Evolutionary conservation across 148 eudicot species (phyloP), one percentile per base, ranked within the genome.

Genomic region (Chenopodium berlandieri): DNA sequence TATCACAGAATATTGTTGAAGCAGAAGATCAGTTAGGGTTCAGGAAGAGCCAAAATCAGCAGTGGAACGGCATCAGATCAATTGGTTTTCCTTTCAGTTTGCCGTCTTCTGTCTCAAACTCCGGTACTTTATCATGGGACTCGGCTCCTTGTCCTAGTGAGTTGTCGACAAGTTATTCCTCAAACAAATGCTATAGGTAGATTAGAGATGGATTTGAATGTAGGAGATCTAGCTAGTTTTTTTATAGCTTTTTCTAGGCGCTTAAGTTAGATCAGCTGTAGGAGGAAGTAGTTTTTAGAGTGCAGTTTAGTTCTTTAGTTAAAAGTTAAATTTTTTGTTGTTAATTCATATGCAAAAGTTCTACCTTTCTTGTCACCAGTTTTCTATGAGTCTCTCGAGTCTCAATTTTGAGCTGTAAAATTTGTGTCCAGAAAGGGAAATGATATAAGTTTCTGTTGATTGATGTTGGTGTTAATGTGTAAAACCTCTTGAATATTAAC

Each of bases 141-240:
- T 88, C 93, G 25, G 90, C 93, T 30, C 68, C 89, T 5, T 90
- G 92, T 84, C 95, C 94, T 17, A 86, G 94, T 50, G 95, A 91
- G 75, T 83, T 88, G 77, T 91, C 92, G 9, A 86, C 91, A 20
- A 86, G 86, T 66, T 88, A 86, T 80, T 87, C 97, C 31, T 81
- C 89, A 14, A 86, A 85, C 86, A 87, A 89, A 76, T 88, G 86
- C 75, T 85, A 84, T 80, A 84, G 83, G 78, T 88, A 67, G 67
- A 77, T 37, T 73, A 73, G 75, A 52, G 44, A 46, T 2, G 30
- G 40, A 44, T 56, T 68, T 37, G 34, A 77, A 27, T 66, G 67
- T 79, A 83, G 78, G 76, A 48, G 31, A 74, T 56, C 56, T 13
- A 22, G 72, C 37, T 83, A 37, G 70, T 63, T 80, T 73, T 73